Base-by-base conservation (phyloP, 2,329 filamentous ascomycete genomes). In the Cladophialophora bantiana region DNA sequence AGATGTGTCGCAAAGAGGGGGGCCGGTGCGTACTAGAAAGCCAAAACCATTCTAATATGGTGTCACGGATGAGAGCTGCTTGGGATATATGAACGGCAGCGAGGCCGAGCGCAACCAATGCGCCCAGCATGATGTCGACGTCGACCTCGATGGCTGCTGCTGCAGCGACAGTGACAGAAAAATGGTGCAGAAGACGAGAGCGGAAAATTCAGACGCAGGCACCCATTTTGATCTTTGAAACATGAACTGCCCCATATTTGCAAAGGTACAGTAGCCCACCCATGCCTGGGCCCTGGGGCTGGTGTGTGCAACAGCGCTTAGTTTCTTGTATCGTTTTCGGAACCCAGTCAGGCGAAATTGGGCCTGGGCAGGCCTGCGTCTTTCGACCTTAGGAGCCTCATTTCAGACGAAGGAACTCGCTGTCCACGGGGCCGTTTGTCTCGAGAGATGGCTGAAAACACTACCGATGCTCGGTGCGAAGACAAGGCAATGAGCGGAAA, bases 21-120 rank as follows among this genome's bases (percentile, higher is more conserved):
- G 42, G 45, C 1, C 18, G 26, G 45, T 32, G 9, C 65, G 12
- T 57, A 67, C 65, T 50, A 45, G 65, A 13, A 34, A 54, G 42
- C 65, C 65, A 67, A 36, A 64, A 64, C 65, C 65, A 67, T 52
- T 67, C 40, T 36, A 34, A 7, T 58, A 53, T 38, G 31, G 26
- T 34, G 57, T 34, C 32, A 20, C 32, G 45, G 26, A 62, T 45
- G 50, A 66, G 58, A 1, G 2, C 26, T 15, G 64, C 58, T 26
- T 45, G 48, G 4, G 36, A n/a, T 53, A 35, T 31, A 52, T 26
- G 45, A 34, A 40, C 35, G 45, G 45, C 45, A 18, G 52, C 58
- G 20, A 62, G 34, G 50, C 35, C 57, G 58, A 66, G 53, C 52
- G 52, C 64, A 45, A 66, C 32, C 2, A 66, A 26, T 53, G 54